These are phyloP conservation scores for Parafenestella ontariensis DNA, from an alignment of 2,329 filamentous ascomycete genomes.

Conservation along the genomic window DNA sequence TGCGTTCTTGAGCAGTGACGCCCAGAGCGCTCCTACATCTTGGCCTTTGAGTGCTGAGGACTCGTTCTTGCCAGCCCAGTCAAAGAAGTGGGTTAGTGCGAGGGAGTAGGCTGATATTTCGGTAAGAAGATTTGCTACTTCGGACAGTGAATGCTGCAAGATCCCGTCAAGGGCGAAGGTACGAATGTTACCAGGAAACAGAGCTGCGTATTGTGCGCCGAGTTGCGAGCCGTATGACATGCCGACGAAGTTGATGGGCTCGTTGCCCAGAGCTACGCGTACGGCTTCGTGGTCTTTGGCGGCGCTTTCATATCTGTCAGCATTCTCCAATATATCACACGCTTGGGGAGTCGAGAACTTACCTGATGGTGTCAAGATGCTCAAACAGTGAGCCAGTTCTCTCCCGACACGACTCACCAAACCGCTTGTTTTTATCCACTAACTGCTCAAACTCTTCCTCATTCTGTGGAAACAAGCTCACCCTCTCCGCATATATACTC, in stretches of 20 bases:
- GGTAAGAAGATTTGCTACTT: conserved; percentile 44
- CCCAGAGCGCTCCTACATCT: conserved; percentile 26
- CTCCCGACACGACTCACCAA: conserved; percentile 52
- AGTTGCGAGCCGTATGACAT: conserved; percentile 57
- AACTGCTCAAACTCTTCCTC: conserved; percentile 48
- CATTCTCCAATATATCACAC: neutral
- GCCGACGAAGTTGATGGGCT: conserved; percentile 51
- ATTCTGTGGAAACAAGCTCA: conserved; percentile 48
- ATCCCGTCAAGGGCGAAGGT: conserved; percentile 55
- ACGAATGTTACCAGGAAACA: conserved; percentile 54
- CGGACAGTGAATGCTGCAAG: conserved; percentile 51
- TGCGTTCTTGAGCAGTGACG: conserved; percentile 33
- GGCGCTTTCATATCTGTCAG: conserved; percentile 1
- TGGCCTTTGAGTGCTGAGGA: conserved; percentile 42
- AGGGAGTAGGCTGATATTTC: conserved; percentile 49
- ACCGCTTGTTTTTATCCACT: conserved; percentile 48
- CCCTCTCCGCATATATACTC: conserved; percentile 46
- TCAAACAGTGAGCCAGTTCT: conserved; percentile 51
- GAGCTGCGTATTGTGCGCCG: conserved; percentile 53
- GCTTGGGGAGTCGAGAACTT: neutral
- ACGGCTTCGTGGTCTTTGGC: conserved; percentile 47
- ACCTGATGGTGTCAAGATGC: conserved; percentile 51
- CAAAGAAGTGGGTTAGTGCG: conserved; percentile 48
- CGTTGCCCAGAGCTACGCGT: conserved; percentile 42
- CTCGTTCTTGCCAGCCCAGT: conserved; percentile 42